Percentiles rank a stretch among this genome's conserved stretches.
Evolutionary conservation across 345 rosid species (phyloP).

Genomic region (Anacardium occidentale): DNA sequence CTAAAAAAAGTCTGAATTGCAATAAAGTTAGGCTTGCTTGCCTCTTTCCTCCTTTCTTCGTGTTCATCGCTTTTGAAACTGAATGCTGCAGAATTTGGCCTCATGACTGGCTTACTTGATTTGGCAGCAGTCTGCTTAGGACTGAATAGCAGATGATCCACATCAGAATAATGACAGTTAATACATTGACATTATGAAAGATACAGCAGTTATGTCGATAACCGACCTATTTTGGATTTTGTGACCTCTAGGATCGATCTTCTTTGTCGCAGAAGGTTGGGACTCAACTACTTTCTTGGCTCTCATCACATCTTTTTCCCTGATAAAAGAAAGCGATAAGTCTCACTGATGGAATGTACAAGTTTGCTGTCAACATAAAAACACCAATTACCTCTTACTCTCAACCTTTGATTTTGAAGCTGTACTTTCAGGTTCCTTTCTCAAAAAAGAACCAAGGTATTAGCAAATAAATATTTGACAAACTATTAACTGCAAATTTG

Average conservation of each 20-base stretch:
- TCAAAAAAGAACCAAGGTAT: background rate
- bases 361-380: slow-evolving; percentile 14
- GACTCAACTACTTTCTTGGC: slow-evolving; percentile 44
- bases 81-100: slow-evolving; percentile 41
- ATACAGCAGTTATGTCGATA: slow-evolving; percentile 12
- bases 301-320: slow-evolving; percentile 40
- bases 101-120: slow-evolving; percentile 43
- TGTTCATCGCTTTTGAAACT: slow-evolving; percentile 64
- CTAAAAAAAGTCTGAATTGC: background rate
- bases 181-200: background rate
- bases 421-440: slow-evolving; percentile 39
- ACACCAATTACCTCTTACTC: slow-evolving; percentile 46
- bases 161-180: slow-evolving; percentile 5
- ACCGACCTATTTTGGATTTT: slow-evolving; percentile 48
- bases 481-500: background rate
- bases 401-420: slow-evolving; percentile 33
- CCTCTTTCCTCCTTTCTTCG: slow-evolving; percentile 87
- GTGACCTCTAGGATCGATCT: slow-evolving; percentile 35
- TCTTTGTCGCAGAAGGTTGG: slow-evolving; percentile 35
- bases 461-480: background rate
- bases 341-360: slow-evolving; percentile 8
- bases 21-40: slow-evolving; percentile 25
- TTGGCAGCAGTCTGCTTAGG: slow-evolving; percentile 30
- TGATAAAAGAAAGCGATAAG: slow-evolving; percentile 25
- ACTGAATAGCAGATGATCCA: slow-evolving; percentile 35